phyloP scores from a whole-genome alignment of 2,329 filamentous ascomycete genomes.

The Diaporthe eres region DNA sequence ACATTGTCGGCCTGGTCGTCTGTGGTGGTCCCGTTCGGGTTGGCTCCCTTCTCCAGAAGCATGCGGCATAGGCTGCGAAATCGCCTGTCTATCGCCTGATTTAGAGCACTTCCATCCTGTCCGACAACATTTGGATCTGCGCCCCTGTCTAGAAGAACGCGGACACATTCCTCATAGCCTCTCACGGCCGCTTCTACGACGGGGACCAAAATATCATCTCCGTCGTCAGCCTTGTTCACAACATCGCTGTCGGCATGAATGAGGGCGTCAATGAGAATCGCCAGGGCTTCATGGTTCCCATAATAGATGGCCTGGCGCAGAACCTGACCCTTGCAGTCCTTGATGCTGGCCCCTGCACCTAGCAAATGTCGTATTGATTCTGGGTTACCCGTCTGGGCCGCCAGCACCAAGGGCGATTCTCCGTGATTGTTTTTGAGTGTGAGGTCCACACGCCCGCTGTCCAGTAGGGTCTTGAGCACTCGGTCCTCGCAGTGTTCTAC shows the following conservation, averaged over 20 bases:
- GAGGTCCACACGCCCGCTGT: neutral
- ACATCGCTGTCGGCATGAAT: no score
- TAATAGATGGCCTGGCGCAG: no score
- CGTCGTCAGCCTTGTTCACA: no score
- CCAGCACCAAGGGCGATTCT: neutral
- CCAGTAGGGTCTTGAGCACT: neutral
- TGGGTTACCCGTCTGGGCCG: neutral
- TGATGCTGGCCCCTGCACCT: neutral
- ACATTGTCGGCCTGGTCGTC: neutral
- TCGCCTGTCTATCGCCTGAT: neutral
- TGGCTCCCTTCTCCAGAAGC: neutral
- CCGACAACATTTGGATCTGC: neutral
- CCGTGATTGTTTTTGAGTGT: neutral
- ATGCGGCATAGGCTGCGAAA: neutral
- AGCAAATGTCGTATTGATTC: neutral
- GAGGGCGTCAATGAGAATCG: no score
- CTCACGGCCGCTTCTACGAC: no score
- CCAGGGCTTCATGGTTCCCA: neutral
- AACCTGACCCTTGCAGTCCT: no score
- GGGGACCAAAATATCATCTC: no score
- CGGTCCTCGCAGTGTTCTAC: neutral
- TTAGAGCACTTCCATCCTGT: neutral
- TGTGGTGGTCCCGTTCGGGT: neutral
- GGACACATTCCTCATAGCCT: neutral
- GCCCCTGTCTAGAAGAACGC: neutral